A percentile compares a stretch with the other conserved stretches of the same genome.
phyloP scores from a whole-genome alignment of 805 yeast genomes.

The Pichia eremophila region DNA sequence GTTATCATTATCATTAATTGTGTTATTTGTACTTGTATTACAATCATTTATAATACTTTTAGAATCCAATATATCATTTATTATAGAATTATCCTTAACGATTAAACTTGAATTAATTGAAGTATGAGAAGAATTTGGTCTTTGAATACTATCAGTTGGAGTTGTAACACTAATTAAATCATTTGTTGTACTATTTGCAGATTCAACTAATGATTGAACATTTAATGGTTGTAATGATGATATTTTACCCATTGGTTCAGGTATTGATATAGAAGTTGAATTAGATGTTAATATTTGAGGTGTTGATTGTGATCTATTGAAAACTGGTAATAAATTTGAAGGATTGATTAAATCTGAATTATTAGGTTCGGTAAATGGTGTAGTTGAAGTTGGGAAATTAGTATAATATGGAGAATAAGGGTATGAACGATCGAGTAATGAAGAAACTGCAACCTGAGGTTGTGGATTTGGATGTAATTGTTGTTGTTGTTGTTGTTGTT shows the following conservation, averaged over 20 bases:
- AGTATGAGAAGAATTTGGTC: conserved; percentile 1
- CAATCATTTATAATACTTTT: neutral
- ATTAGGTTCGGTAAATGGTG: neutral
- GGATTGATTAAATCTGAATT: neutral
- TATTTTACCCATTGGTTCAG: neutral
- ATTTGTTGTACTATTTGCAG: neutral
- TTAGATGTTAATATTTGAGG: neutral
- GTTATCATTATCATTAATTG: neutral
- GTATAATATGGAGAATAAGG: neutral
- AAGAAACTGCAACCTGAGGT: too few relatives aligned
- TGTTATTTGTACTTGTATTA: neutral
- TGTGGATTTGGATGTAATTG: neutral
- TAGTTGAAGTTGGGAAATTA: neutral
- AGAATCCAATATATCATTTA: neutral
- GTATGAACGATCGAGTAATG: too few relatives aligned
- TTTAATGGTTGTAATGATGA: neutral
- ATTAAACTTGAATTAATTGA: conserved; percentile 1
- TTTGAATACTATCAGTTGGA: neutral
- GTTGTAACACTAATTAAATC: neutral
- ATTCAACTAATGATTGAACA: neutral
- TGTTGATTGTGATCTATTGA: neutral
- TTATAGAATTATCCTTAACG: neutral
- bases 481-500: neutral
- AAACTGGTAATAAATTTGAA: conserved; percentile 1
- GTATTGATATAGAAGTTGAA: neutral